Evolutionary conservation across 1,139 yeast species (phyloP).

Genomic region (Hyphopichia khmerensis): DNA sequence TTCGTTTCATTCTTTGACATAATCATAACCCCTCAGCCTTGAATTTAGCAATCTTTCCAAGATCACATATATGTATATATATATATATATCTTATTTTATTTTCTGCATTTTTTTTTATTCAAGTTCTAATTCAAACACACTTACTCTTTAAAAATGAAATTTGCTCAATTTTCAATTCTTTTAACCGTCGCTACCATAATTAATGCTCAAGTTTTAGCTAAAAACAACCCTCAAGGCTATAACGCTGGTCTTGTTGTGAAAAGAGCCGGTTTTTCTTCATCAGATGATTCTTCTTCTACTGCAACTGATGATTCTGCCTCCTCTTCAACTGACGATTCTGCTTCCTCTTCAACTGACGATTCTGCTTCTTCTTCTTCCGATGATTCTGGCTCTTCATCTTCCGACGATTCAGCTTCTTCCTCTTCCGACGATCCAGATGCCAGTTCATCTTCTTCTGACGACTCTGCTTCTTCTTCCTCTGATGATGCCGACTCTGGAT

Average conservation of each 20-base stretch:
- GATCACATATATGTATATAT: no score
- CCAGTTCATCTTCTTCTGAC: no score
- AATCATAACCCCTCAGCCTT: no score
- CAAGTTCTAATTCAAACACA: no score
- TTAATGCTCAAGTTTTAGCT: constrained; percentile 10
- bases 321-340: constrained; percentile 8
- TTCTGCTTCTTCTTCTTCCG: constrained; percentile 4
- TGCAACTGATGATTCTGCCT: constrained; percentile 2
- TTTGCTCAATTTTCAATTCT: constrained; percentile 12
- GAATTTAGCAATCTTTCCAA: no score
- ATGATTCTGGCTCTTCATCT: constrained; percentile 5
- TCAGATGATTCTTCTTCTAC: constrained; percentile 7
- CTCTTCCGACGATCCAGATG: no score
- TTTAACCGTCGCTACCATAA: constrained; percentile 12
- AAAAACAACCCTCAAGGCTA: constrained; percentile 1
- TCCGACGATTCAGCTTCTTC: no score
- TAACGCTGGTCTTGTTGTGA: constrained; percentile 4
- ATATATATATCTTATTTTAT: no score
- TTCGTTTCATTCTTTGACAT: no score
- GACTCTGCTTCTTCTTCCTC: constrained; percentile 6
- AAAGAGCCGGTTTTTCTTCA: constrained; percentile 6
- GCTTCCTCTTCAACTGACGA: constrained; percentile 4
- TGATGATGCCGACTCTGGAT: constrained; percentile 3
- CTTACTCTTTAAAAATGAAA: constrained; percentile 9
- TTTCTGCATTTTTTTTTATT: no score